These are phyloP conservation scores for Sparassis latifolia DNA, from an alignment of 1,284 basidiomycete species.

Conservation along the genomic window DNA sequence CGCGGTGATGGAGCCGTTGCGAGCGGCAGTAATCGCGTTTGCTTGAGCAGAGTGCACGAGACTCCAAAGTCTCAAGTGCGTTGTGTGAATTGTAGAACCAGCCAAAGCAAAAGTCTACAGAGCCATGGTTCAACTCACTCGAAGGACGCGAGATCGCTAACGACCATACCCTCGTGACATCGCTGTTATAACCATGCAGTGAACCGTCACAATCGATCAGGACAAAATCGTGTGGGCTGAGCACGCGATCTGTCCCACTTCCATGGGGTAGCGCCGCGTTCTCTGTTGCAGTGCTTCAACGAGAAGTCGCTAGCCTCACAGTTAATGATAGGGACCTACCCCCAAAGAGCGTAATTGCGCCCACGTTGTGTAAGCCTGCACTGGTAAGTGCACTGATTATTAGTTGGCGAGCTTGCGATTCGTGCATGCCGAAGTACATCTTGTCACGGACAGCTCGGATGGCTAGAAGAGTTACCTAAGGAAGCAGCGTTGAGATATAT, in stretches of 20 bases:
- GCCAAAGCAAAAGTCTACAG: conserved; percentile 64
- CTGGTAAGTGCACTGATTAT: conserved; percentile 47
- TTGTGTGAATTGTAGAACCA: conserved; percentile 44
- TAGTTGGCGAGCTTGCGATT: conserved; percentile 59
- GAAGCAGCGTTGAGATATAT: not conserved
- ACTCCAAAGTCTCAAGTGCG: conserved; percentile 61
- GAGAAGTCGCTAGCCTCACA: not conserved
- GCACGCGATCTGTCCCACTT: conserved; percentile 57
- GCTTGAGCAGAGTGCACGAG: conserved; percentile 61
- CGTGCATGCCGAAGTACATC: conserved; percentile 68
- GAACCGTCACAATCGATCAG: conserved; percentile 75
- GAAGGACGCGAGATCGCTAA: not conserved
- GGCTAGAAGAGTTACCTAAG: conserved; percentile 66
- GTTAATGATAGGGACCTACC: conserved; percentile 36
- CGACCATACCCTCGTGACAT: conserved; percentile 65
- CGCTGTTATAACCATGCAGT: conserved; percentile 70
- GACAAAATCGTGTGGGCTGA: conserved; percentile 56
- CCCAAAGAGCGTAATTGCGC: conserved; percentile 71
- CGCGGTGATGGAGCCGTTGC: conserved; percentile 43
- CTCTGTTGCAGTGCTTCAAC: conserved; percentile 34
- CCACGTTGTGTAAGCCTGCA: conserved; percentile 53
- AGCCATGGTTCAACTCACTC: not conserved
- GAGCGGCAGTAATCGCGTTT: conserved; percentile 44
- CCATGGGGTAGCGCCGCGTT: conserved; percentile 86
- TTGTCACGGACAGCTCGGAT: conserved; percentile 60